phyloP scores from a whole-genome alignment of 805 yeast genomes.

The Clavispora vitiphila region DNA sequence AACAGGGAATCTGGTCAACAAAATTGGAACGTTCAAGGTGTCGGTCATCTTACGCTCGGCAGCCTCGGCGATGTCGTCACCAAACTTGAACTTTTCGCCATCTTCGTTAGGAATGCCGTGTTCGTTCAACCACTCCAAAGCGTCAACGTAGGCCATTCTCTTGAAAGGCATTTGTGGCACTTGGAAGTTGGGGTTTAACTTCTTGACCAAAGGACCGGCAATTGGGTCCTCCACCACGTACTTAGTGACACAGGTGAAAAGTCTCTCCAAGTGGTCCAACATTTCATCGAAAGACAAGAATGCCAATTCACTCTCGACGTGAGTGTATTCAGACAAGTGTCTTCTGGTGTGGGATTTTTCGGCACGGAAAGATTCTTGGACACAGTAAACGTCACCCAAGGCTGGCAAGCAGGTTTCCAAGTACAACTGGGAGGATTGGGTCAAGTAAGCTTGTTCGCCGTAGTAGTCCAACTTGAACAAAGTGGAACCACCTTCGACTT shows the following conservation, averaged over 20 bases:
- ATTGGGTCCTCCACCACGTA: constrained; percentile 84
- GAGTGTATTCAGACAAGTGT: constrained; percentile 95
- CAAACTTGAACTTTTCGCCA: constrained; percentile 86
- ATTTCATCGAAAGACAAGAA: constrained; percentile 85
- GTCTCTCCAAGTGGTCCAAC: constrained; percentile 75
- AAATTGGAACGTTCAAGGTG: constrained; percentile 85
- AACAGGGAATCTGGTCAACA: constrained; percentile 91
- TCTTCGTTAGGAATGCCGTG: constrained; percentile 93
- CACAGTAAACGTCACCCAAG: constrained; percentile 93
- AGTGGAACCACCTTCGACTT: constrained; percentile 99
- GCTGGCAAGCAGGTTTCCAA: constrained; percentile 95
- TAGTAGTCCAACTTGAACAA: constrained; percentile 89
- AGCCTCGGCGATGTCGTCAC: constrained; percentile 99
- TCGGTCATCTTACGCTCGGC: constrained; percentile 99
- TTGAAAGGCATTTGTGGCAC: constrained; percentile 83
- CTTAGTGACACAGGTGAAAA: constrained; percentile 64
- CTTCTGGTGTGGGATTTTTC: constrained; percentile 98
- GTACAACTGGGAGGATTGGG: constrained; percentile 96
- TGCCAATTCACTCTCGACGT: constrained; percentile 90
- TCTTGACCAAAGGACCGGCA: constrained; percentile 84
- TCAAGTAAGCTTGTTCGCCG: constrained; percentile 93
- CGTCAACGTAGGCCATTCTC: constrained; percentile 88
- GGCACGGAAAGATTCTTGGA: constrained; percentile 98
- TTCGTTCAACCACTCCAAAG: constrained; percentile 94
- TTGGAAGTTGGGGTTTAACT: constrained; percentile 86